A percentile compares a stretch with the other conserved stretches of the same genome.
Evolutionary conservation across 768 basidiomycete species (phyloP).

Genomic region (Lactarius sp.): DNA sequence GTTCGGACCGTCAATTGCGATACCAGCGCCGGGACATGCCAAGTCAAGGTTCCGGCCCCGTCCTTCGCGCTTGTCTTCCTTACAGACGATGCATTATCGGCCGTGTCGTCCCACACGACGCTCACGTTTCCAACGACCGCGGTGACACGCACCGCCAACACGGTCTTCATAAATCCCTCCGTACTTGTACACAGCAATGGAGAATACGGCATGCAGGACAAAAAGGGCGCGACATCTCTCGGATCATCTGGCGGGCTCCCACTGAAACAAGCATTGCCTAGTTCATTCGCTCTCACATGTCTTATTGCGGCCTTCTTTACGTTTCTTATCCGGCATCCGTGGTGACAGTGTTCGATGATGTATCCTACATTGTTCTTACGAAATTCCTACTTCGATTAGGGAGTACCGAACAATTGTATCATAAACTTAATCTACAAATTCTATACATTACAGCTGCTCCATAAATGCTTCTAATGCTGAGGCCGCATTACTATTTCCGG

Average conservation of each 20-base stretch:
- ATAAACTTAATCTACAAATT: not conserved
- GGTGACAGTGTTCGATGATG: not conserved
- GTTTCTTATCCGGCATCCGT: not conserved
- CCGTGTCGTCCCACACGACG: constrained; percentile 38
- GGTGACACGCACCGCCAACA: constrained; percentile 50
- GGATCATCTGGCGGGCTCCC: constrained; percentile 5
- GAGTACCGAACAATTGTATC: not conserved
- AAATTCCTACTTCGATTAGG: not conserved
- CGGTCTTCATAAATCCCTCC: constrained; percentile 49
- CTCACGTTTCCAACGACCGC: constrained; percentile 47
- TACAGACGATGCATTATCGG: constrained; percentile 37
- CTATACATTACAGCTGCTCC: not conserved
- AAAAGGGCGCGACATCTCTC: constrained; percentile 35
- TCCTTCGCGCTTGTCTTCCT: constrained; percentile 75
- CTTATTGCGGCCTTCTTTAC: not conserved
- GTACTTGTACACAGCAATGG: constrained; percentile 66
- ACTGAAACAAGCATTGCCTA: not conserved
- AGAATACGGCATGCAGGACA: constrained; percentile 33
- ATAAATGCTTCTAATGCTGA: not conserved
- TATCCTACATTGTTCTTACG: not conserved
- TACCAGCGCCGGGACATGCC: constrained; percentile 46
- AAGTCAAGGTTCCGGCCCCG: constrained; percentile 61
- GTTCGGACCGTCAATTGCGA: constrained; percentile 61
- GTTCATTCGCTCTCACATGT: not conserved
- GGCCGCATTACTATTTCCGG: not conserved